Conservation (phyloP, 371 early-diverging fungal genomes). For the Mucor sp. region DNA sequence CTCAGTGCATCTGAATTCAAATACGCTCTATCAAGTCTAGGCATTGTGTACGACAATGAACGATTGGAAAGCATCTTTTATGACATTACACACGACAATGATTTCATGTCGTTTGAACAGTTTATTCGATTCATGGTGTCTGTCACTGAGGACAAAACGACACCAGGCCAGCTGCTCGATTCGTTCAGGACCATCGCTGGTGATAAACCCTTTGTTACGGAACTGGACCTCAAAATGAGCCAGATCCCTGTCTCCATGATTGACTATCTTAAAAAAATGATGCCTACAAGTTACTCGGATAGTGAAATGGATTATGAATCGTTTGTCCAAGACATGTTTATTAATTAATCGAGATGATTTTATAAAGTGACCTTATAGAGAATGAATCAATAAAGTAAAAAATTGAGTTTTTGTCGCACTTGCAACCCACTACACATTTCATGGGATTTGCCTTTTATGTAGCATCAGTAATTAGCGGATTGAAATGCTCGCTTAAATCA, state of each 20-base stretch:
- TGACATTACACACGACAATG: constrained; percentile 60
- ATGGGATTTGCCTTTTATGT: neutral
- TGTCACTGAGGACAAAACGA: constrained; percentile 89
- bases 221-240: constrained; percentile 68
- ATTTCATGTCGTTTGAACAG: constrained; percentile 81
- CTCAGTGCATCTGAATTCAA: constrained; percentile 81
- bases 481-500: too few relatives aligned
- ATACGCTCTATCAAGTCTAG: constrained; percentile 86
- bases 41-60: constrained; percentile 76
- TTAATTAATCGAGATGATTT: neutral
- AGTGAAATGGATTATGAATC: constrained; percentile 54
- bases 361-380: too few relatives aligned
- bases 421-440: neutral
- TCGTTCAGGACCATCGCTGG: constrained; percentile 87
- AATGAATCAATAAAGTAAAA: neutral
- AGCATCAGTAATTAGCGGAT: neutral
- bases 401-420: too few relatives aligned
- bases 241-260: constrained; percentile 71
- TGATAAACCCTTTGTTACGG: constrained; percentile 83
- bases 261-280: constrained; percentile 68
- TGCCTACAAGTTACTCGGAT: constrained; percentile 59
- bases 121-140: constrained; percentile 87
- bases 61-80: constrained; percentile 72
- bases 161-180: constrained; percentile 83
- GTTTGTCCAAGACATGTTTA: constrained; percentile 74